Percentiles rank a stretch among this genome's conserved stretches.
These are phyloP conservation scores for Didymosphaeria variabile DNA, from an alignment of 2,329 filamentous ascomycete genomes.

Conservation along the genomic window DNA sequence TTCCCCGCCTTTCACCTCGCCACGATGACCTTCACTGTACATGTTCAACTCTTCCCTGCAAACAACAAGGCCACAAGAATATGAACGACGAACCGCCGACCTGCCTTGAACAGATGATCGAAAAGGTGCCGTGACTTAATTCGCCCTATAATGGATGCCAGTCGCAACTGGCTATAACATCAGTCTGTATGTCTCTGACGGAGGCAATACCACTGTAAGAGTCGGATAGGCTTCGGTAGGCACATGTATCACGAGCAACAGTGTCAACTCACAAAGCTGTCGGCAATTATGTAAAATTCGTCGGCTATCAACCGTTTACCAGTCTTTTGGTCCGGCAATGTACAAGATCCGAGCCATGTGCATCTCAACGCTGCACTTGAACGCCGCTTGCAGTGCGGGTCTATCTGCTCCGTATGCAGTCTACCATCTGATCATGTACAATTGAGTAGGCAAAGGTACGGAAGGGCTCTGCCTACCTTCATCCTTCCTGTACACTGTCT, in stretches of 20 bases:
- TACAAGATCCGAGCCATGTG: slow-evolving; percentile 1
- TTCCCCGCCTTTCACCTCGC: slow-evolving; percentile 8
- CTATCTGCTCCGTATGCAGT: background rate
- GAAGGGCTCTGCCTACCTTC: background rate
- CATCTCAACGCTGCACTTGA: background rate
- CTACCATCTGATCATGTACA: background rate
- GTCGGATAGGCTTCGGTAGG: background rate
- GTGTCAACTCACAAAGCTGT: too few relatives aligned
- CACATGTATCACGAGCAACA: background rate
- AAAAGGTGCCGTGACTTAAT: background rate
- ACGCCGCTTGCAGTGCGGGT: background rate
- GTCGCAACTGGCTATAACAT: background rate
- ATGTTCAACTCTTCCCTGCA: background rate
- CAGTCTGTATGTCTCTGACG: background rate
- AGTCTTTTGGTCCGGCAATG: slow-evolving; percentile 2
- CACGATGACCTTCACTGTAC: background rate
- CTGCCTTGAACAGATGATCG: background rate
- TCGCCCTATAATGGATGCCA: background rate
- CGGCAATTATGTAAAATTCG: background rate
- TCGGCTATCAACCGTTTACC: background rate
- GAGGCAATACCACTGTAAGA: background rate
- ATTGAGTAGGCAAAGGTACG: background rate
- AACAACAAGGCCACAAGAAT: background rate
- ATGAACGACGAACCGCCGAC: background rate
- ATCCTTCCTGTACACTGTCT: background rate